Evolutionary conservation across 2,329 filamentous ascomycete species (phyloP), one percentile per base, ranked within the genome.

Genomic region (Nothophoma quercina): DNA sequence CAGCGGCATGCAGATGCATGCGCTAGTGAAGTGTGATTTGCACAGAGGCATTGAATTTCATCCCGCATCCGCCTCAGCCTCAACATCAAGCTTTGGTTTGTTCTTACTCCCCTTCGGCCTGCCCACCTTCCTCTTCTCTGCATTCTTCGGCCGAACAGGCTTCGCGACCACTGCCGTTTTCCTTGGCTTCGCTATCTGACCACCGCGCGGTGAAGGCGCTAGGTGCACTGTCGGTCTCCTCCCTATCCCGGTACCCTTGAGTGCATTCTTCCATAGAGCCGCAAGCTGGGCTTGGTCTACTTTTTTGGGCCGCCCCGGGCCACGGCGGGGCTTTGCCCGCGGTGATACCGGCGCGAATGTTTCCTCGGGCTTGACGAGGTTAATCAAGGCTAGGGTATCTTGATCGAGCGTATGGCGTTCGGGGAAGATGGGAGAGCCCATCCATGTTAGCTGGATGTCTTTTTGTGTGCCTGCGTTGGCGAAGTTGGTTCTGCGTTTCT

Each of bases 361-460:
- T 34, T 16, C 32, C 15, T 7, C 22, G n/a, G 10, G 22, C 13
- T 43, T 32, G 35, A 56, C 35, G 2, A 33, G 34, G 13, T 32
- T 51, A n/a, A 55, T 56, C 40, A 63, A 36, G n/a, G 47, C 25
- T 15, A 64, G 38, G 2, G 69, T 73, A 25, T 67, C 61, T 16
- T 56, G 44, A 39, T 65, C 64, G 26, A 71, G 44, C 2, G 36
- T 41, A 2, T 63, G 45, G n/a, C 64, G 49, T n/a, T 65, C 63
- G 0, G 69, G 58, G 15, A 68, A 73, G 7, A 74, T 71, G 0
- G 71, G 71, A 7, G 61, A 62, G 1, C 72, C 72, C 63, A 73
- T 65, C 72, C 71, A 74, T 12, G 71, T 75, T 34, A 75, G 49
- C 23, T 69, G 68, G 9, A 75, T 68, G 36, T 75, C 72, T 36